Conservation (phyloP, 805 yeast species). For the Phaffomyces antillensis region DNA sequence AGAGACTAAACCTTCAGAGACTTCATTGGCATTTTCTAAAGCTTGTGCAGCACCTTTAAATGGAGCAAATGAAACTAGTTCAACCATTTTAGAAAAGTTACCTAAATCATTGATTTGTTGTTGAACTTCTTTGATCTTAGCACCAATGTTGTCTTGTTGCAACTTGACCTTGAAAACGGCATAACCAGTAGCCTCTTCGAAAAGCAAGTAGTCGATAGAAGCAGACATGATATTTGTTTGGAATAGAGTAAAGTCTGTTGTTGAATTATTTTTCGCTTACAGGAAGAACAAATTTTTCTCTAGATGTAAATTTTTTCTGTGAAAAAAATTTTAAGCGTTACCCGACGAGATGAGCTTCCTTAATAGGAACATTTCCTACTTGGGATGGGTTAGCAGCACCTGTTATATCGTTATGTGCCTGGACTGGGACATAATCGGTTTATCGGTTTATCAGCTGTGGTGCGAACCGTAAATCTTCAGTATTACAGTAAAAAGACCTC, state of each 20-base stretch:
- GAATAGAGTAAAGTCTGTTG: neutral
- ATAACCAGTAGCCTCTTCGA: constrained; percentile 98
- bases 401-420: neutral
- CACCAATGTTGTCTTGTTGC: constrained; percentile 91
- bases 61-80: constrained; percentile 92
- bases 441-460: neutral
- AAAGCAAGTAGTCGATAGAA: constrained; percentile 82
- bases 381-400: neutral
- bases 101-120: constrained; percentile 79
- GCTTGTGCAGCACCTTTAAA: constrained; percentile 99
- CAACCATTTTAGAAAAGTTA: constrained; percentile 85
- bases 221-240: constrained; percentile 36
- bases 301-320: neutral
- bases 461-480: too few species aligned
- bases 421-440: neutral
- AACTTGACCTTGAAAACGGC: constrained; percentile 90
- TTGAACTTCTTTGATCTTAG: constrained; percentile 91
- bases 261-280: too few species aligned
- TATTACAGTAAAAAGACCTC: too few species aligned
- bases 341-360: constrained; percentile 7
- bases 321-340: constrained; percentile 7
- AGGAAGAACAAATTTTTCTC: neutral
- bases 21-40: constrained; percentile 94
- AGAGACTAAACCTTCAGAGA: constrained; percentile 92
- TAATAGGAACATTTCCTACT: neutral